phyloP scores from a whole-genome alignment of 257 asterid genomes.

The Solanum paucissectum region DNA sequence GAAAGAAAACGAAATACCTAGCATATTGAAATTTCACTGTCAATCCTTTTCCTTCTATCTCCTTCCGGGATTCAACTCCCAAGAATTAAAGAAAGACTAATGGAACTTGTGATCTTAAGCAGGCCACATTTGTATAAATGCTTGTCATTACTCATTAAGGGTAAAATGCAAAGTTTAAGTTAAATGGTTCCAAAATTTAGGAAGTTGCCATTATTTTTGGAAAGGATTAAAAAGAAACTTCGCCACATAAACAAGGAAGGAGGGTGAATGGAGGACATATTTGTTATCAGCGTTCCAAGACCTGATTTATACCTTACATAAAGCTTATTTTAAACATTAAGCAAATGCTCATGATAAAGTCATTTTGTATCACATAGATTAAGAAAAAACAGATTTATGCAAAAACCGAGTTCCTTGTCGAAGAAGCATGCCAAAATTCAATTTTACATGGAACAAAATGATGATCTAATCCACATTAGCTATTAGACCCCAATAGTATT shows the following conservation, averaged over 20 bases:
- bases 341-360: background rate
- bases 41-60: background rate
- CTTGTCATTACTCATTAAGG: background rate
- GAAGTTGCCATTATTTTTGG: background rate
- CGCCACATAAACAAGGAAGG: background rate
- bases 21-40: background rate
- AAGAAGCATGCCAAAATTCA: background rate
- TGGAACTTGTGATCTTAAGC: background rate
- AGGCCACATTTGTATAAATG: background rate
- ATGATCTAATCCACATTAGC: background rate
- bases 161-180: background rate
- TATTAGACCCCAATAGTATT: background rate
- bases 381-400: background rate
- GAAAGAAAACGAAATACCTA: background rate
- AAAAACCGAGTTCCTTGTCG: background rate
- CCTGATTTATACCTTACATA: background rate
- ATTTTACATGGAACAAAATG: background rate
- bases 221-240: background rate
- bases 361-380: background rate
- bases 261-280: background rate
- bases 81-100: background rate
- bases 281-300: background rate
- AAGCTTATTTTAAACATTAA: background rate
- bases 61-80: background rate
- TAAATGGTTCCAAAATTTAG: background rate